Base-by-base conservation (phyloP, 805 yeast genomes). In the Suhomyces sp. region DNA sequence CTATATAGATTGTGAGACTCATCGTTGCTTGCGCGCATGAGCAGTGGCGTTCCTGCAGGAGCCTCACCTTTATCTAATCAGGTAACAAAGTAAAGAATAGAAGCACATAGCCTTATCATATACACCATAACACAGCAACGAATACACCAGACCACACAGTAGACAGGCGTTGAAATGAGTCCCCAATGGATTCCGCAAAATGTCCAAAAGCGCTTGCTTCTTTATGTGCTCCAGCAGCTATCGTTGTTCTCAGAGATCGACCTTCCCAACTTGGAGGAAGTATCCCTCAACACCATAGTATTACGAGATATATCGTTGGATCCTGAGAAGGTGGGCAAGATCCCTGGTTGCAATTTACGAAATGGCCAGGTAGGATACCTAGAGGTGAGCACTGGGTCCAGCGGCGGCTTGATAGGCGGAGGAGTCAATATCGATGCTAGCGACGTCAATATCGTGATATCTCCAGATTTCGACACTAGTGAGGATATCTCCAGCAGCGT, bases 211-310 rank as follows among this genome's bases (percentile, higher is more conserved):
- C 76, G 96, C 60, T 79, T 91, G 38, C 80, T 92, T 44, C 82
- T 88, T 44, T 90, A 90, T 67, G 82, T 91, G 4, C 78, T 92
- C 24, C 89, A 88, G 65, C 93, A 90, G 68, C 80, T 91, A 44
- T 84, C 92, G 13, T 71, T 92, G 42, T 89, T 92, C 63, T 87
- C 96, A 1, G 88, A 86, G 58, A 80, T 91, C 22, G 96, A 91
- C 66, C 74, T 90, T 17, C 87, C 90, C 17, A 87, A 90, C 63
- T 67, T 92, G 50, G 94, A 90, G 54, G 76, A 74, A 62, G 90
- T 92, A 0, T 85, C 96, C 5, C 71, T 89, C 73, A 67, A 79
- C 78, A 66, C 75, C 73, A 53, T 77, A 81, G 68, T 70, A 10
- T 63, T 76, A 15, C 78, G 81, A 45, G 86, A 89, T 65, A 81